Percentiles rank a stretch among this genome's conserved stretches.
Evolutionary conservation across 2,329 filamentous ascomycete genomes (phyloP).

Genomic region (Dactylellina haptotyla): DNA sequence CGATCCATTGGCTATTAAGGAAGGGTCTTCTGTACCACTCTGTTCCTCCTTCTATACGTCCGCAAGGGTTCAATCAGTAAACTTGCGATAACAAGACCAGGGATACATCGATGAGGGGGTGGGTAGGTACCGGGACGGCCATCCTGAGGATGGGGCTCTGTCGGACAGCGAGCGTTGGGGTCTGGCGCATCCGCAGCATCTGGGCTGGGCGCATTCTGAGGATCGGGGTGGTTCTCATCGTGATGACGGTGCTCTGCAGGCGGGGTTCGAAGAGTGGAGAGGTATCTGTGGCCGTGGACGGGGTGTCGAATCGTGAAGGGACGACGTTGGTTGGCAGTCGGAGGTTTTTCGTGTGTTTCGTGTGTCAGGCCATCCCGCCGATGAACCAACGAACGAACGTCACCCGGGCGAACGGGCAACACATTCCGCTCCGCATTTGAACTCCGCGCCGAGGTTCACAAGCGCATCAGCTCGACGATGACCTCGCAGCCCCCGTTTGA

Average conservation of each 20-base stretch:
- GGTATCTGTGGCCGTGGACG: constrained; percentile 25
- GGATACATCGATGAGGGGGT: too few relatives aligned
- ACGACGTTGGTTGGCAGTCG: constrained; percentile 40
- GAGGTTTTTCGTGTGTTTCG: constrained; percentile 54
- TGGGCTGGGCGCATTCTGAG: constrained; percentile 44
- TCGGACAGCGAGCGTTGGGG: constrained; percentile 28
- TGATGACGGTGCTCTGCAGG: not conserved
- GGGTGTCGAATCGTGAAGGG: not conserved
- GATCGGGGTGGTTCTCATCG: constrained; percentile 40
- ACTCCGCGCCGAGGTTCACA: constrained; percentile 42
- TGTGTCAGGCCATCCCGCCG: constrained; percentile 47
- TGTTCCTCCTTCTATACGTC: constrained; percentile 57
- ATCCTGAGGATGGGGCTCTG: constrained; percentile 52
- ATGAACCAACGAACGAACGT: too few relatives aligned
- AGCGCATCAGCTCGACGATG: not conserved
- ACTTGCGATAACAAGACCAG: not conserved
- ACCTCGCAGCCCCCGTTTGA: constrained; percentile 3
- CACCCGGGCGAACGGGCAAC: constrained; percentile 46
- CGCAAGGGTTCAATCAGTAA: constrained; percentile 14
- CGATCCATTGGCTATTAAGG: constrained; percentile 13
- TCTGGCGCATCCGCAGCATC: constrained; percentile 52
- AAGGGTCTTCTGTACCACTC: constrained; percentile 55
- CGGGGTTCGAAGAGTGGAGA: constrained; percentile 41
- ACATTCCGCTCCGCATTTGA: constrained; percentile 37
- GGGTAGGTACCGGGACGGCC: constrained; percentile 34